These are phyloP conservation scores for Pichia norvegensis DNA, from an alignment of 1,139 yeast genomes.

Conservation along the genomic window DNA sequence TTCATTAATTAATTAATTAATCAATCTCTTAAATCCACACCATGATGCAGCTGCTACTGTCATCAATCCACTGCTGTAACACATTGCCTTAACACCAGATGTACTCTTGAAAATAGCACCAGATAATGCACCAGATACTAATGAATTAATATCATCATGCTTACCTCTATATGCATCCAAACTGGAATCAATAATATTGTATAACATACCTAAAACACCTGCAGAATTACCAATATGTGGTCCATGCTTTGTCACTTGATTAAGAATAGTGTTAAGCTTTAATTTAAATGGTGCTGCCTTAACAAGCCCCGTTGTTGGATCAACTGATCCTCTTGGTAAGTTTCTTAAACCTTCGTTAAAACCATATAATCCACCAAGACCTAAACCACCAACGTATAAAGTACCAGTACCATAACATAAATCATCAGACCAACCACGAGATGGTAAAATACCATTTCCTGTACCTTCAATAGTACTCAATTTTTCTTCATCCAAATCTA, in stretches of 20 bases:
- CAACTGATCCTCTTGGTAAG: conserved; percentile 45
- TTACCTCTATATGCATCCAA: conserved; percentile 77
- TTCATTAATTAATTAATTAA: conserved; percentile 10
- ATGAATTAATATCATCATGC: conserved; percentile 79
- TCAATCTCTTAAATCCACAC: conserved; percentile 70
- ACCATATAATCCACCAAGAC: conserved; percentile 84
- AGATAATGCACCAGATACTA: conserved; percentile 83
- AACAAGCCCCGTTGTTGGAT: conserved; percentile 23
- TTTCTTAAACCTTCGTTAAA: conserved; percentile 74
- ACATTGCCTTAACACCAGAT: conserved; percentile 82
- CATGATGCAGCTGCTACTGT: conserved; percentile 88
- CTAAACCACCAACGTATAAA: conserved; percentile 68
- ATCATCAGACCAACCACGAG: conserved; percentile 96
- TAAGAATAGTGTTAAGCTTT: conserved; percentile 79
- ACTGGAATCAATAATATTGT: conserved; percentile 74
- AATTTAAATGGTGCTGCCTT: conserved; percentile 62
- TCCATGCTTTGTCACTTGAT: conserved; percentile 90
- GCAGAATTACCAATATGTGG: conserved; percentile 93
- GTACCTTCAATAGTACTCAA: conserved; percentile 73
- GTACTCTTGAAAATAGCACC: conserved; percentile 89
- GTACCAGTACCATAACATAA: conserved; percentile 97
- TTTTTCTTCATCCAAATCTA: conserved; percentile 82
- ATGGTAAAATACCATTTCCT: conserved; percentile 74
- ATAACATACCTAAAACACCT: conserved; percentile 85
- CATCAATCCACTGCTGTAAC: conserved; percentile 75